Evolutionary conservation across 2,329 filamentous ascomycete species (phyloP).

Genomic region (Beauveria pseudobassiana): DNA sequence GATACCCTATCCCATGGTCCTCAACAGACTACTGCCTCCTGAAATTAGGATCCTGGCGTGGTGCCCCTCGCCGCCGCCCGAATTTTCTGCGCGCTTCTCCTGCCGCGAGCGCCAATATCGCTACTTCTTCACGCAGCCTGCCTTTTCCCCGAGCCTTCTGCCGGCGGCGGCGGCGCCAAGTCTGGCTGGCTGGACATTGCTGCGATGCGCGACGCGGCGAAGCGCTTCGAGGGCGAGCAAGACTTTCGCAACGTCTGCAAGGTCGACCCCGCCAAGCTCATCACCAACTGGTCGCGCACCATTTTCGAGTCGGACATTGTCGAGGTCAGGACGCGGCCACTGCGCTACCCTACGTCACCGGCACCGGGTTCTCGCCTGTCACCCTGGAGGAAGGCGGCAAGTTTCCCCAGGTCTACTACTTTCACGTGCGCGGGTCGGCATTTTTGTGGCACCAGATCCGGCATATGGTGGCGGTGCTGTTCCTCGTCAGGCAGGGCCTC

Average conservation of each 20-base stretch:
- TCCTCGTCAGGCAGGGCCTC: constrained; percentile 82
- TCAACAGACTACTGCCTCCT: constrained; percentile 81
- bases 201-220: constrained; percentile 77
- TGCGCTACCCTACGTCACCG: constrained; percentile 48
- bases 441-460: constrained; percentile 98
- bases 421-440: constrained; percentile 81
- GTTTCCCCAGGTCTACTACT: constrained; percentile 69
- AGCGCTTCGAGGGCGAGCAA: constrained; percentile 71
- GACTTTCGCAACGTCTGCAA: constrained; percentile 98
- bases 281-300: constrained; percentile 70
- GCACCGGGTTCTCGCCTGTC: constrained; percentile 27
- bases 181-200: constrained; percentile 81
- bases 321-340: constrained; percentile 50
- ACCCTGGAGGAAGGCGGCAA: constrained; percentile 12
- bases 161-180: constrained; percentile 21
- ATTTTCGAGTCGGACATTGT: constrained; percentile 79
- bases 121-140: constrained; percentile 97
- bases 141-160: constrained; percentile 53
- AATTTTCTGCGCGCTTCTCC: constrained; percentile 87
- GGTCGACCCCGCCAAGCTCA: constrained; percentile 82
- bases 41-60: constrained; percentile 90
- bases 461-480: constrained; percentile 88
- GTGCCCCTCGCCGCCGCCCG: constrained; percentile 72
- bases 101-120: constrained; percentile 87
- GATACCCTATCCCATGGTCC: constrained; percentile 70